Evolutionary conservation across 345 rosid genomes (phyloP).

Genomic region (Murraya paniculata): DNA sequence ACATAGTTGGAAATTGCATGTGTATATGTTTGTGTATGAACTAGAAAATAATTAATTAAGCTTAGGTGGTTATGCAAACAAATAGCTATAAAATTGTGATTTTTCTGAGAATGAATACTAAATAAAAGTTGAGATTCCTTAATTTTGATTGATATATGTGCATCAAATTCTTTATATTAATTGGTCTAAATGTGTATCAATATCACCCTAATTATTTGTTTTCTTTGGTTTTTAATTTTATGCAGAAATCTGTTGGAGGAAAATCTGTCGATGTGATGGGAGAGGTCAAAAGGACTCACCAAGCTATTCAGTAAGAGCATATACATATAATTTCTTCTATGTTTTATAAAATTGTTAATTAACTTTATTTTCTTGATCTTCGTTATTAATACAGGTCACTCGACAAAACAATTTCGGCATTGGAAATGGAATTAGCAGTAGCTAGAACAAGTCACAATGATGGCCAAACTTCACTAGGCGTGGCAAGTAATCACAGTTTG

Average conservation of each 20-base stretch:
- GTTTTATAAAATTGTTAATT: neutral
- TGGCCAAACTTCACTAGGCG: slow-evolving; percentile 18
- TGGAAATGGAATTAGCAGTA: slow-evolving; percentile 65
- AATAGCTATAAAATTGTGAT: neutral
- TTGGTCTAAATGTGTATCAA: neutral
- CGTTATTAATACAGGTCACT: slow-evolving; percentile 41
- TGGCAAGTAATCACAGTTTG: slow-evolving; percentile 40
- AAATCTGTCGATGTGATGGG: slow-evolving; percentile 53
- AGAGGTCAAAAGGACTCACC: slow-evolving; percentile 67
- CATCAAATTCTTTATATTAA: neutral
- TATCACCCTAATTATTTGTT: neutral
- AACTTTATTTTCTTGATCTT: neutral
- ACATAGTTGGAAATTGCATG: neutral
- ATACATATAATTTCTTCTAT: neutral
- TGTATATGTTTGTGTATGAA: neutral
- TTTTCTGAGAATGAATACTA: neutral
- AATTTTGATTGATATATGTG: neutral
- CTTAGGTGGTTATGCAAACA: neutral
- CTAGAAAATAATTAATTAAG: neutral
- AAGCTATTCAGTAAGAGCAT: slow-evolving; percentile 52
- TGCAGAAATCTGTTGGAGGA: slow-evolving; percentile 60
- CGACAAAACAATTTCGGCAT: slow-evolving; percentile 58
- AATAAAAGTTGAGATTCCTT: neutral
- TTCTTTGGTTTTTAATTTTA: neutral
- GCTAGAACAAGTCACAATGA: slow-evolving; percentile 32